Evolutionary conservation across 1,139 yeast species (phyloP).

Genomic region (Yamadazyma dushanensis): DNA sequence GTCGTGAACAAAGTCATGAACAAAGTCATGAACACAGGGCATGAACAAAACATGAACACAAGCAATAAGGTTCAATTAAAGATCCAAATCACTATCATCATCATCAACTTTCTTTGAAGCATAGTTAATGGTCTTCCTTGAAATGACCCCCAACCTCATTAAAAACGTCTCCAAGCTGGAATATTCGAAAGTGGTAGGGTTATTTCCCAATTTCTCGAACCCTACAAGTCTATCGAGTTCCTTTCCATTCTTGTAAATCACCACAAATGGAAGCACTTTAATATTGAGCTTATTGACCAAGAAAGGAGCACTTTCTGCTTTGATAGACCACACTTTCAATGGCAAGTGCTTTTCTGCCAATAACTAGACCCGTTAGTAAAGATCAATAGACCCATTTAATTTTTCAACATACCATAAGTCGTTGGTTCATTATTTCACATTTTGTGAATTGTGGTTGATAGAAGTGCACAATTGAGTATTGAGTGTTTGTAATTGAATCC

Average conservation of each 20-base stretch:
- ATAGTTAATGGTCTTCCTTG: constrained; percentile 33
- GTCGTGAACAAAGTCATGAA: too few species aligned
- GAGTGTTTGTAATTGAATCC: constrained; percentile 44
- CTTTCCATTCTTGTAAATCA: constrained; percentile 59
- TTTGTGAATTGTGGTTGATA: constrained; percentile 60
- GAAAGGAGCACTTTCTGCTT: constrained; percentile 71
- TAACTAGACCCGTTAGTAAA: constrained; percentile 6
- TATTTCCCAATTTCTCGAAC: constrained; percentile 56
- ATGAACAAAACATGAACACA: too few species aligned
- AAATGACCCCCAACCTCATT: constrained; percentile 28
- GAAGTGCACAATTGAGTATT: constrained; percentile 60
- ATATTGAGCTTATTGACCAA: constrained; percentile 60
- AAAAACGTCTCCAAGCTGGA: constrained; percentile 49
- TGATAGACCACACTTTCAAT: constrained; percentile 55
- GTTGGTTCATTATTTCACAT: constrained; percentile 59
- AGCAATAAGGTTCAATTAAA: constrained; percentile 20
- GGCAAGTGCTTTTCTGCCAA: constrained; percentile 57
- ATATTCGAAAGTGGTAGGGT: constrained; percentile 29
- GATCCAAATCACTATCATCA: constrained; percentile 43
- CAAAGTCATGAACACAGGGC: too few species aligned
- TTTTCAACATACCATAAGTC: constrained; percentile 26
- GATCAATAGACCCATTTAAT: background rate
- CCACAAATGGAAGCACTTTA: constrained; percentile 70
- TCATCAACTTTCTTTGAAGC: constrained; percentile 19
- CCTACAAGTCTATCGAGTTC: constrained; percentile 66